Base-by-base conservation (phyloP, 805 yeast species). In the Kurtzmaniella cleridarum region DNA sequence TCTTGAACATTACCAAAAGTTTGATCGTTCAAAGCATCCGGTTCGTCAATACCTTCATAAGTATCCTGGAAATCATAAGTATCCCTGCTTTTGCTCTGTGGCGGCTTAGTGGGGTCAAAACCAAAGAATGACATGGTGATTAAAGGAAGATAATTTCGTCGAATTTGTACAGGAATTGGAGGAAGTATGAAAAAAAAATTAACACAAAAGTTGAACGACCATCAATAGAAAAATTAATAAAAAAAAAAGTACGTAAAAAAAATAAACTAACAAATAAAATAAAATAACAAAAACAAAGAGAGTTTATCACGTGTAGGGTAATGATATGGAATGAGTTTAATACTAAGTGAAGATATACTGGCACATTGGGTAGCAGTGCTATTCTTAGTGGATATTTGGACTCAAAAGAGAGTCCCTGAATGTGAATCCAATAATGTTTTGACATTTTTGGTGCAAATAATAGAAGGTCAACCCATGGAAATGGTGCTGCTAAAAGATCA, bases 11-110 rank as follows among this genome's bases (percentile, higher is more conserved):
- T 66, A 20, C 93, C 95, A 60, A 86, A 86, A 0, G 95, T 86
- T 54, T 81, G 89, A 45, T 79, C 85, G 54, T 86, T 85, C 48
- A 82, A 71, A 29, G 84, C 93, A 35, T 83, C 90, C 26, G 76
- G 82, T 41, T 79, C 85, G 27, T 70, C 74, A 35, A 66, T 71
- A 2, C 91, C 90, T 40, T 79, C 85, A 59, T 84, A 85, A 14
- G 91, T 80, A 27, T 88, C 95, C 51, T 88, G 95, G 55, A 87
- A 88, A 55, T 85, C 89, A 56, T 77, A 70, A 8, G 75, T 62
- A 34, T 71, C 70, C 36, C 41, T 43, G 36, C 40, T 41, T 35
- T 42, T 51, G 41, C 35, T 36, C 34, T 48, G 62, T 38, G 54
- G 59, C 17, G 66, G 67, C 20, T 64, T 76, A 13, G 67, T 54